phyloP scores from a whole-genome alignment of 1,139 yeast genomes.

The Saccharomycopsis crataegensis region DNA sequence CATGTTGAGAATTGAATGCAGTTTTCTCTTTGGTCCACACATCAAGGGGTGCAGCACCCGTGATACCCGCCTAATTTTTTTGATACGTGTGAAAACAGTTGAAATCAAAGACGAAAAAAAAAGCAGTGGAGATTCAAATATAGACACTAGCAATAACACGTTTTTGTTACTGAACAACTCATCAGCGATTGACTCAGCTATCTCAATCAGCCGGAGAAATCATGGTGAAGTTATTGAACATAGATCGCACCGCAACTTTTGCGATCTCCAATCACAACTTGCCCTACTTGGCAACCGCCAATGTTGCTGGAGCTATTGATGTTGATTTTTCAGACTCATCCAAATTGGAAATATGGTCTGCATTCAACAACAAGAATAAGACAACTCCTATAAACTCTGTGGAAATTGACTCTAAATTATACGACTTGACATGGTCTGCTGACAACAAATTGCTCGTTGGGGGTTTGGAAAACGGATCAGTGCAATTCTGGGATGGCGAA shows the following conservation, averaged over 20 bases:
- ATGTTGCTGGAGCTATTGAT: slow-evolving; percentile 92
- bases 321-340: slow-evolving; percentile 78
- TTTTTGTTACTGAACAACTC: not conserved
- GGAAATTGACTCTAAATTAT: slow-evolving; percentile 48
- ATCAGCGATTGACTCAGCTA: not conserved
- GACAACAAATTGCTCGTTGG: slow-evolving; percentile 70
- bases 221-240: slow-evolving; percentile 83
- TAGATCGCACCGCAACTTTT: slow-evolving; percentile 80
- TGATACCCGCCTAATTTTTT: not conserved
- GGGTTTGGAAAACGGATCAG: slow-evolving; percentile 76
- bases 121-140: not conserved
- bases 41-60: not conserved
- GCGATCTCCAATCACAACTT: slow-evolving; percentile 84
- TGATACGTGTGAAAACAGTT: slow-evolving; percentile 2
- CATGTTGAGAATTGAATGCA: too few relatives aligned
- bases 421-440: slow-evolving; percentile 81
- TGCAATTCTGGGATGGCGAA: slow-evolving; percentile 70
- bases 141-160: not conserved
- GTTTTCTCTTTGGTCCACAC: not conserved
- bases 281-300: slow-evolving; percentile 80
- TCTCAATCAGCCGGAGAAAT: not conserved
- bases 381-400: slow-evolving; percentile 40
- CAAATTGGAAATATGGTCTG: slow-evolving; percentile 69
- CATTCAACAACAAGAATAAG: slow-evolving; percentile 32
- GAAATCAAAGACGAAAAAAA: not conserved